Conservation (phyloP, 805 yeast genomes). For the Huiozyma naganishii region DNA sequence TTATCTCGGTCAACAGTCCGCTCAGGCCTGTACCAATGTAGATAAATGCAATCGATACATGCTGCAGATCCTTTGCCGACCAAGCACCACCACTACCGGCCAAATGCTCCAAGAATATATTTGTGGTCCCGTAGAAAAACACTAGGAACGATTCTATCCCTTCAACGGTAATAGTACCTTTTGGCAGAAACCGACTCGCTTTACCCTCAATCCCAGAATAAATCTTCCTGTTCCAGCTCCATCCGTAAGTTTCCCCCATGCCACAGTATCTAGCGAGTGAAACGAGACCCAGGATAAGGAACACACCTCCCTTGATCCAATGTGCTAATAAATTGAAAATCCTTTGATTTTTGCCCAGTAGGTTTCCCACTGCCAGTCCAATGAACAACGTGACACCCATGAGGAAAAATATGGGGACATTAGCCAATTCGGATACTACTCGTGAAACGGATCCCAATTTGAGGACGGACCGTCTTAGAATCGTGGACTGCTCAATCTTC, state of each 20-base stretch:
- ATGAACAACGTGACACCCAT: conserved; percentile 45
- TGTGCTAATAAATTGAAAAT: conserved; percentile 86
- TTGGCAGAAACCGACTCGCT: conserved; percentile 22
- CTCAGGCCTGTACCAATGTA: conserved; percentile 87
- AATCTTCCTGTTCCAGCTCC: conserved; percentile 76
- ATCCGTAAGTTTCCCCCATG: conserved; percentile 59
- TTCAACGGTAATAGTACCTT: conserved; percentile 66
- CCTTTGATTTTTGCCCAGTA: conserved; percentile 53
- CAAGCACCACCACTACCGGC: conserved; percentile 70
- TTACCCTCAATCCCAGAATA: conserved; percentile 16
- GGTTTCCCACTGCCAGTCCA: conserved; percentile 51
- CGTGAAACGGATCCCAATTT: conserved; percentile 21
- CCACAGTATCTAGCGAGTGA: conserved; percentile 87
- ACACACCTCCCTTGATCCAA: conserved; percentile 92
- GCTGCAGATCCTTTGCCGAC: conserved; percentile 86
- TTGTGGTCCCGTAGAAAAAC: conserved; percentile 80
- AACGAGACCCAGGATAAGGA: conserved; percentile 61
- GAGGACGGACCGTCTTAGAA: neutral
- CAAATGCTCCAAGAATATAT: conserved; percentile 83
- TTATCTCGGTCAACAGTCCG: conserved; percentile 74
- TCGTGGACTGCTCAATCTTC: neutral
- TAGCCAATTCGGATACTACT: conserved; percentile 11
- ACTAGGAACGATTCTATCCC: conserved; percentile 70
- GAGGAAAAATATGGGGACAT: conserved; percentile 55
- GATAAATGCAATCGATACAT: conserved; percentile 82